A percentile compares a stretch with the other conserved stretches of the same genome.
Conservation (phyloP, 106 monocot species). For the Acorus gramineus region DNA sequence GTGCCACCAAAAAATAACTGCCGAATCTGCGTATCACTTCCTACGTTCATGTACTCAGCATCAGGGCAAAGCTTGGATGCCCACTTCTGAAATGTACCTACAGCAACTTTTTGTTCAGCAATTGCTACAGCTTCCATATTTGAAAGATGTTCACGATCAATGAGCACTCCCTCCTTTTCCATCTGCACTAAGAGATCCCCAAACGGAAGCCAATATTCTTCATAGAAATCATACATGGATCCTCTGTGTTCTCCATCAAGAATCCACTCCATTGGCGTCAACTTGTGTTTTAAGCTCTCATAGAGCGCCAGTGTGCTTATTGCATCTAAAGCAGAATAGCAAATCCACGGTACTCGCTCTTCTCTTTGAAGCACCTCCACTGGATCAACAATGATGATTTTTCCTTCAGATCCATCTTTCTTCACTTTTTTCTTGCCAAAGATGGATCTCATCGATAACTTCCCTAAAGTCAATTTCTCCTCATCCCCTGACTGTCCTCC, state of each 20-base stretch:
- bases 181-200: constrained; percentile 74
- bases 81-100: constrained; percentile 72
- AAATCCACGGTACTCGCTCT: constrained; percentile 69
- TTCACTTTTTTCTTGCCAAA: constrained; percentile 91
- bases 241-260: constrained; percentile 40
- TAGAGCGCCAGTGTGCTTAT: constrained; percentile 61
- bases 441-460: constrained; percentile 87
- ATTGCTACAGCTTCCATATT: constrained; percentile 75
- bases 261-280: constrained; percentile 41
- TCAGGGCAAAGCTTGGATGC: constrained; percentile 73
- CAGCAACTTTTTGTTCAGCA: constrained; percentile 60
- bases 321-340: constrained; percentile 92
- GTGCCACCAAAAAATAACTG: constrained; percentile 94
- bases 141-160: constrained; percentile 70
- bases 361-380: constrained; percentile 87
- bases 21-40: constrained; percentile 86
- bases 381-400: constrained; percentile 48
- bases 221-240: constrained; percentile 86
- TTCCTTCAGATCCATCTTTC: constrained; percentile 91
- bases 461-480: constrained; percentile 45
- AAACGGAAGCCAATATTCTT: constrained; percentile 91
- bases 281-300: constrained; percentile 60
- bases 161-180: constrained; percentile 90
- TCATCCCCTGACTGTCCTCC: constrained; percentile 7
- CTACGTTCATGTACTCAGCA: constrained; percentile 95